Percentiles rank a stretch among this genome's conserved stretches.
These are phyloP conservation scores for Entoloma clypeatum DNA, from an alignment of 1,284 basidiomycete species.

Conservation along the genomic window DNA sequence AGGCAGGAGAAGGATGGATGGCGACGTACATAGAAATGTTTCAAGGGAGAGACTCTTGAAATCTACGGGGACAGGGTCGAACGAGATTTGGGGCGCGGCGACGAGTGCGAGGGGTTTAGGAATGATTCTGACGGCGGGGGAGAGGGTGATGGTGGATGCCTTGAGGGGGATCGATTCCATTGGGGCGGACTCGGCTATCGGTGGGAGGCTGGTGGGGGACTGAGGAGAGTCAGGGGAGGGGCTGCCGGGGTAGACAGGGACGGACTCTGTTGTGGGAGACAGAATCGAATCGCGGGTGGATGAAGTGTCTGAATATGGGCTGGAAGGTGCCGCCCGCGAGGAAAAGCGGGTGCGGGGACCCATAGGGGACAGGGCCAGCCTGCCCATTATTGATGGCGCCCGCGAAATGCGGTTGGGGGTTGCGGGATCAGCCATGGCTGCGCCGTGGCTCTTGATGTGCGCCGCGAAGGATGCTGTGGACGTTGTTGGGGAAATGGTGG, in stretches of 20 bases:
- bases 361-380: slow-evolving; percentile 28
- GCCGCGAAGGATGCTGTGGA: no score
- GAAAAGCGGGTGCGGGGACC: slow-evolving; percentile 31
- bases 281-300: slow-evolving; percentile 12
- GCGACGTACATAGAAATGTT: slow-evolving; percentile 58
- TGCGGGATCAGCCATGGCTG: slow-evolving; percentile 28
- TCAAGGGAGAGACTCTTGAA: slow-evolving; percentile 69
- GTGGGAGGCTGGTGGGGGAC: no score
- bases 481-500: no score
- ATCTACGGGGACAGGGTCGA: slow-evolving; percentile 51
- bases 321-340: slow-evolving; percentile 8
- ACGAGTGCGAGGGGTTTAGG: slow-evolving; percentile 37
- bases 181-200: no score
- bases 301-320: slow-evolving; percentile 1
- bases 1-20: background rate
- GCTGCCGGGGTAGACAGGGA: slow-evolving; percentile 15
- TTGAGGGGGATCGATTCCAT: no score
- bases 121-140: slow-evolving; percentile 21
- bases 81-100: slow-evolving; percentile 46
- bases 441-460: background rate
- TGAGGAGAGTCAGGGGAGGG: no score
- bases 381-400: slow-evolving; percentile 26
- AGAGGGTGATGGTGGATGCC: slow-evolving; percentile 9
- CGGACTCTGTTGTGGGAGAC: slow-evolving; percentile 5
- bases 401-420: slow-evolving; percentile 23